Percentiles rank a stretch among this genome's conserved stretches.
These are phyloP conservation scores for Cladorrhinum samala DNA, from an alignment of 495 filamentous ascomycete species.

Conservation along the genomic window DNA sequence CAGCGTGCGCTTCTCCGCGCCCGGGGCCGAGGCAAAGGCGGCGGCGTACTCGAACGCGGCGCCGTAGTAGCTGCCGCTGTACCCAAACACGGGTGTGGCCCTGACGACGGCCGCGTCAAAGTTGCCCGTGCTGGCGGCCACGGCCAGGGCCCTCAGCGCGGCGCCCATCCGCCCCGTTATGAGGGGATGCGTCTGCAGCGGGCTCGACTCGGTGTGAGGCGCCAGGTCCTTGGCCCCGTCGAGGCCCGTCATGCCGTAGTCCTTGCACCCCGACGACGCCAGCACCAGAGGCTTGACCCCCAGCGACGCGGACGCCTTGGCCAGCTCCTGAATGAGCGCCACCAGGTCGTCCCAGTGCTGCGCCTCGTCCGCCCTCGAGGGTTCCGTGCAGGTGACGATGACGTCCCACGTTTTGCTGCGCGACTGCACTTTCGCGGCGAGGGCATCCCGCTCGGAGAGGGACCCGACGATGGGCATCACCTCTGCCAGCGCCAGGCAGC, in stretches of 20 bases:
- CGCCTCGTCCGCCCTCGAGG: not conserved
- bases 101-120: slow-evolving; percentile 36
- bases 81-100: slow-evolving; percentile 35
- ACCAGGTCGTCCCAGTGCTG: slow-evolving; percentile 7
- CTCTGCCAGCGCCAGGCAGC: slow-evolving; percentile 1
- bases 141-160: slow-evolving; percentile 23
- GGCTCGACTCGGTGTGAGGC: slow-evolving; percentile 34
- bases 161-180: slow-evolving; percentile 9
- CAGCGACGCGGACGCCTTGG: not conserved
- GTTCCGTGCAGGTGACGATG: slow-evolving; percentile 7
- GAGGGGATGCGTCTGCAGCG: slow-evolving; percentile 20
- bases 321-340: not conserved
- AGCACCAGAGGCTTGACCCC: slow-evolving; percentile 32
- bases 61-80: slow-evolving; percentile 35
- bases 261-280: slow-evolving; percentile 37
- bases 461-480: slow-evolving; percentile 7
- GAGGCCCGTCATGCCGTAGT: slow-evolving; percentile 34
- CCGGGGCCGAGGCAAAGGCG: slow-evolving; percentile 8
- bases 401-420: slow-evolving; percentile 5
- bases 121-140: slow-evolving; percentile 13
- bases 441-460: not conserved
- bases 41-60: slow-evolving; percentile 24
- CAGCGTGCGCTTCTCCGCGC: slow-evolving; percentile 12
- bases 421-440: not conserved
- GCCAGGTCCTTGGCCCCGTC: slow-evolving; percentile 24